phyloP scores from a whole-genome alignment of 345 rosid species.

The Citropsis articulata region DNA sequence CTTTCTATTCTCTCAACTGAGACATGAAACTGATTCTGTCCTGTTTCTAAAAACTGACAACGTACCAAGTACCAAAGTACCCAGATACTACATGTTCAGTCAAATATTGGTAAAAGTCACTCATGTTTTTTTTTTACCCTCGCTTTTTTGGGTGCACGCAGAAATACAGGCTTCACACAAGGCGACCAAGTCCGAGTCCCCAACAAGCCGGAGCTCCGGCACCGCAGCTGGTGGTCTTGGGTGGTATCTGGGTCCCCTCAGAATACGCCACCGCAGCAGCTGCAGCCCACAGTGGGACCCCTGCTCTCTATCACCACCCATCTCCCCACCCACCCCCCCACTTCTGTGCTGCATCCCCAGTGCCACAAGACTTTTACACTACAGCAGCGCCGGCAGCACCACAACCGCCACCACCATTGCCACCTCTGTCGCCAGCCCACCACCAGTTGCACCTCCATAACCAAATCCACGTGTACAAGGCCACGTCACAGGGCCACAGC shows the following conservation, averaged over 20 bases:
- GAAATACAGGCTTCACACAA: slow-evolving; percentile 97
- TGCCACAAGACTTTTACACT: slow-evolving; percentile 67
- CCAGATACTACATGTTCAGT: slow-evolving; percentile 15
- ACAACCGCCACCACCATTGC: slow-evolving; percentile 9
- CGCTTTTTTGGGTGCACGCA: slow-evolving; percentile 25
- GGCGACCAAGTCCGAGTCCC: slow-evolving; percentile 94
- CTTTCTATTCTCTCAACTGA: neutral
- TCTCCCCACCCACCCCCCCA: slow-evolving; percentile 54
- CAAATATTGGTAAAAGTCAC: neutral
- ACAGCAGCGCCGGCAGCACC: slow-evolving; percentile 24
- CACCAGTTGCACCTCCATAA: slow-evolving; percentile 46
- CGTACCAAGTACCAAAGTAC: neutral
- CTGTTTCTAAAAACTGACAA: slow-evolving; percentile 18
- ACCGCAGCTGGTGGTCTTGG: slow-evolving; percentile 80
- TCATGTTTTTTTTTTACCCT: neutral
- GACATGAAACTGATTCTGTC: slow-evolving; percentile 21
- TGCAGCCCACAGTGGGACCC: slow-evolving; percentile 44
- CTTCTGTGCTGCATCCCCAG: slow-evolving; percentile 64
- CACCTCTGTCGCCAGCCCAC: slow-evolving; percentile 32
- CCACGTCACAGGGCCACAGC: slow-evolving; percentile 43
- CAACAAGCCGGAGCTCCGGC: slow-evolving; percentile 56
- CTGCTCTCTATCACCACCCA: slow-evolving; percentile 61
- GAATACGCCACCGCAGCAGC: slow-evolving; percentile 71
- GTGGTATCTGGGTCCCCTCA: slow-evolving; percentile 92
- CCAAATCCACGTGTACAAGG: slow-evolving; percentile 57